Base-by-base conservation (phyloP, 2,329 filamentous ascomycete genomes). In the Fusarium subtropicale region DNA sequence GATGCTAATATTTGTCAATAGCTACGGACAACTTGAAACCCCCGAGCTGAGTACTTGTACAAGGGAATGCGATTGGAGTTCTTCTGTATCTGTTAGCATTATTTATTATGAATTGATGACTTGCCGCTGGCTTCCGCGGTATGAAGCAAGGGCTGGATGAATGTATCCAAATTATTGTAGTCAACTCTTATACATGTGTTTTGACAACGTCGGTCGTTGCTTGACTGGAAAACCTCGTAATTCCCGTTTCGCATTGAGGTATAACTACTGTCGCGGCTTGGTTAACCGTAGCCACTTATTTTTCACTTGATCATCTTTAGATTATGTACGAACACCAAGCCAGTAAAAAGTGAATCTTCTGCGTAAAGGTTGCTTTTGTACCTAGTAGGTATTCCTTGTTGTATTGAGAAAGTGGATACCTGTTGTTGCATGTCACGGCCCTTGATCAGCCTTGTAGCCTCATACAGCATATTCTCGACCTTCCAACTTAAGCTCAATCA, bases 21-120 rank as follows among this genome's bases (percentile, higher is more conserved):
- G 93, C 92, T 39, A 97, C 93, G 74, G 92, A 94, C 69, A 94
- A 91, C 71, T 81, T 97, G 42, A 92, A 94, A 77, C 92, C 95
- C 26, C 92, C 93, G 5, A 75, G 55, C 61, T 75, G 56, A 73
- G 42, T 8, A 46, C 18, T 12, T 12, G 26, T 22, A 39, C 13
- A 16, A 13, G 18, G 26, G 9, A 3, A 20, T n/a, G 16, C 33
- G 24, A 20, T 12, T 30, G 38, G 42, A 28, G 24, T 26, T 28
- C 30, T 20, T 33, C 22, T 46, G 31, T 16, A 53, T 62, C 52
- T 54, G 33, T 56, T 51, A 42, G 33, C 36, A 55, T 50, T 61
- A 55, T 28, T 64, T 26, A 42, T 50, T 44, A 72, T 54, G 69
- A 71, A 63, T 38, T 69, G 31, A 73, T 61, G 60, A 62, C 12